Conservation (phyloP, 2,329 filamentous ascomycete species). For the Cladophialophora yegresii region DNA sequence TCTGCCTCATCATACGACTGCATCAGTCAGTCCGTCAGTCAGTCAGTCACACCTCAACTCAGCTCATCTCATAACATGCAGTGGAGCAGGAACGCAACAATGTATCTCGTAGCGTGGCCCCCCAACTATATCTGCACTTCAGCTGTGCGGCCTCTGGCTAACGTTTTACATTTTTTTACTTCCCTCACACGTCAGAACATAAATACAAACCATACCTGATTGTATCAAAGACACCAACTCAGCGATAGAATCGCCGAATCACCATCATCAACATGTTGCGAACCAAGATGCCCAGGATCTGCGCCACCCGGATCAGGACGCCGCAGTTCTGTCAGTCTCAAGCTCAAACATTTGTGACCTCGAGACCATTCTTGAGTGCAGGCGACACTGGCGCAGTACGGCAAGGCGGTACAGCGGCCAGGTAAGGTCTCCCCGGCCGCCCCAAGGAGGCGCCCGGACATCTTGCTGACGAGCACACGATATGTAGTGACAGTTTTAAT, state of each 20-base stretch:
- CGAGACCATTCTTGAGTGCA: constrained; percentile 22
- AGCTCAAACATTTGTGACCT: constrained; percentile 27
- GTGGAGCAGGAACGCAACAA: not conserved
- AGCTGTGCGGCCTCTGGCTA: not conserved
- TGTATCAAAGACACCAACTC: not conserved
- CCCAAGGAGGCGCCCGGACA: not conserved
- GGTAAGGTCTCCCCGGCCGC: constrained; percentile 18
- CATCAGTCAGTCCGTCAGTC: not conserved
- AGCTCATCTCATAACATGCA: constrained; percentile 1
- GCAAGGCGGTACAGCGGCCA: constrained; percentile 25
- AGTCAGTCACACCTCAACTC: too few relatives aligned
- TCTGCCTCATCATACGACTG: constrained; percentile 14
- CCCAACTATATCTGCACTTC: constrained; percentile 7
- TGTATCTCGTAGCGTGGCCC: constrained; percentile 2
- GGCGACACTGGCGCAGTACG: constrained; percentile 28
- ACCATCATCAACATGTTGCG: constrained; percentile 25
- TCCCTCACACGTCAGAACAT: not conserved
- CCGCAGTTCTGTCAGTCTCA: constrained; percentile 33
- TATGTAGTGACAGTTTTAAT: constrained; percentile 31
- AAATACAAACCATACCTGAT: not conserved
- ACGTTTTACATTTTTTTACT: not conserved
- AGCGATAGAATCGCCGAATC: not conserved
- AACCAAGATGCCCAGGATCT: constrained; percentile 29
- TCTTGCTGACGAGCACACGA: not conserved
- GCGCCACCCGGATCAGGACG: constrained; percentile 29